Percentiles rank a stretch among this genome's conserved stretches.
Conservation (phyloP, 257 asterid genomes). For the Plantago major region DNA sequence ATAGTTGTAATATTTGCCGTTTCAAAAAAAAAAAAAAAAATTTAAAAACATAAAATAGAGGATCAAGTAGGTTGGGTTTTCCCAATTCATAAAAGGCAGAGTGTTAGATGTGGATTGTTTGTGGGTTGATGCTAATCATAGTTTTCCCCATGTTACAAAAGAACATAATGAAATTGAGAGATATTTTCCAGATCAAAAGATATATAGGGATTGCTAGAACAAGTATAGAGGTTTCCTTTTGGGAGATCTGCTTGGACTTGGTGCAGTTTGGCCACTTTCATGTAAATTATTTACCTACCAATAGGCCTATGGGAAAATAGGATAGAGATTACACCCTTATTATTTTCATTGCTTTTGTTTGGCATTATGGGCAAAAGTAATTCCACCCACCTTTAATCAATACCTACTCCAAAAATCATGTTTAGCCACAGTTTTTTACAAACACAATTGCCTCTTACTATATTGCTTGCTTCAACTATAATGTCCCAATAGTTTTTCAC, state of each 20-base stretch:
- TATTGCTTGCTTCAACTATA: no score
- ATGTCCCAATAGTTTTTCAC: no score
- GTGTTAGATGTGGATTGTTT: no score
- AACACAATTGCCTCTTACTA: no score
- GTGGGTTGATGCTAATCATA: neutral
- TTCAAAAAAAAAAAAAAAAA: no score
- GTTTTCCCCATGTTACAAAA: slow-evolving; percentile 3
- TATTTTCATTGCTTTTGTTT: slow-evolving; percentile 30
- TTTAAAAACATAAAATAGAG: no score
- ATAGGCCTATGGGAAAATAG: slow-evolving; percentile 2
- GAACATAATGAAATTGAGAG: slow-evolving; percentile 12
- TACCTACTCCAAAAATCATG: slow-evolving; percentile 8
- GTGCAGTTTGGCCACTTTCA: slow-evolving; percentile 39
- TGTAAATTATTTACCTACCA: slow-evolving; percentile 15
- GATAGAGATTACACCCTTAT: slow-evolving; percentile 14
- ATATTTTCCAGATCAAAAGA: slow-evolving; percentile 11
- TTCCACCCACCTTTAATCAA: slow-evolving; percentile 29
- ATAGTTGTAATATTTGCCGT: no score
- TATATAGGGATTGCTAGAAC: neutral
- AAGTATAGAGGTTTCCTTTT: slow-evolving; percentile 17
- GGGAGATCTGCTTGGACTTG: slow-evolving; percentile 23
- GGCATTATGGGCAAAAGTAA: slow-evolving; percentile 34
- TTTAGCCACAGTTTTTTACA: slow-evolving; percentile 7
- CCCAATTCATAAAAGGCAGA: no score
- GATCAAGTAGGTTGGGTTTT: no score